Base-by-base conservation (phyloP, 1,139 yeast genomes). In the Debaryomyces singareniensis region DNA sequence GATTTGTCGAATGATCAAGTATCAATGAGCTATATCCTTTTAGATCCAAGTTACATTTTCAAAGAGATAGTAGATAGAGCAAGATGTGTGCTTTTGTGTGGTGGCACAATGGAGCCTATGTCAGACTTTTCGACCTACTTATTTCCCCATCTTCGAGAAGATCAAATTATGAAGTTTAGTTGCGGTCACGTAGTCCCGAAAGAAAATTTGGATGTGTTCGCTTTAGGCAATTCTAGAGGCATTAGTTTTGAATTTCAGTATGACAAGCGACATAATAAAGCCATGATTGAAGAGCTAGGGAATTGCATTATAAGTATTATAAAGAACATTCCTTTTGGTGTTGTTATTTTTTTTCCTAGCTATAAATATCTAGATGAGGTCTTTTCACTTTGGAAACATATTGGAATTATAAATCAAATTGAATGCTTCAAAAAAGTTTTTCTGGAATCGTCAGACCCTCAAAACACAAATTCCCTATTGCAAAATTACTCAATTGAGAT, bases 31-130 rank as follows among this genome's bases (percentile, higher is more conserved):
- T 89, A 89, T 44, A 71, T 87, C 68, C 57, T 87, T 10, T 60
- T 89, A 9, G 96, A 89, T 46, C 95, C 96, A 2, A 76, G 89
- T 34, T 74, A 71, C 30, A 62, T 75, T 2, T 86, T 89, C 48
- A 65, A 67, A 35, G 79, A 77, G 9, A 63, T 89, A 2, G 74
- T 85, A 0, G 73, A 75, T 5, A 71, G 77, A 20, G 71, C 89
- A 0, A 71, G 68, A 40, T 81, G 93, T 49, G 80, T 89, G 0
- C 62, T 89, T 3, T 53, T 89, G 4, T 94, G 96, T 7, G 98
- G 98, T 22, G 98, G 98, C 12, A 89, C 98, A 0, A 87, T 89
- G 96, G 94, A 86, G 47, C 98, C 98, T 0, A 66, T 79, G 35
- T 52, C 66, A 11, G 96, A 89, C 41, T 83, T 80, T 45, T 55